Conservation (phyloP, 2,329 filamentous ascomycete genomes). For the Chaetomium olivaceum region DNA sequence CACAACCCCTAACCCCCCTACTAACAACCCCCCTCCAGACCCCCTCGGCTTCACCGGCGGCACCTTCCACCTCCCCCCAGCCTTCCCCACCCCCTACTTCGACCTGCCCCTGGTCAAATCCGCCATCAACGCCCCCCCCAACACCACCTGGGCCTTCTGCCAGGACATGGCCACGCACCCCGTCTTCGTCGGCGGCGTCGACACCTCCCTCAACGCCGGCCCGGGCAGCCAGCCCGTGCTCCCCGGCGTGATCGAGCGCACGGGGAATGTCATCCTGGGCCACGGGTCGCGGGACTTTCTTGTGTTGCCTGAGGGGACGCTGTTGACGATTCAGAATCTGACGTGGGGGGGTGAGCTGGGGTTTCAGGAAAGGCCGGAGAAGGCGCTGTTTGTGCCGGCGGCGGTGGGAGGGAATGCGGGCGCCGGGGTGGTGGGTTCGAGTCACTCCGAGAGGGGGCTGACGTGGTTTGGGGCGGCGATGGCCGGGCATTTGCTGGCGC, state of each 20-base stretch:
- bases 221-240: slow-evolving; percentile 16
- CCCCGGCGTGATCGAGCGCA: slow-evolving; percentile 13
- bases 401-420: not conserved
- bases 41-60: slow-evolving; percentile 16
- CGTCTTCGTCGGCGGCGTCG: slow-evolving; percentile 8
- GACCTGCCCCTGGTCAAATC: slow-evolving; percentile 16
- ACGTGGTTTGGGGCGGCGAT: slow-evolving; percentile 17
- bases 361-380: not conserved
- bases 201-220: slow-evolving; percentile 6
- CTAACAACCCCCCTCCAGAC: not conserved
- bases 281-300: slow-evolving; percentile 13
- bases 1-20: too few relatives aligned
- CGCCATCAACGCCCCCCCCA: slow-evolving; percentile 6
- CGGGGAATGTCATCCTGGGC: slow-evolving; percentile 17
- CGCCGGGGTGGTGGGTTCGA: slow-evolving; percentile 7
- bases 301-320: slow-evolving; percentile 2
- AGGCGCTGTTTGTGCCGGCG: slow-evolving; percentile 2
- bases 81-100: slow-evolving; percentile 17
- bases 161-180: not conserved
- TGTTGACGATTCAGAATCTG: slow-evolving; percentile 15
- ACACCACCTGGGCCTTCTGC: slow-evolving; percentile 18
- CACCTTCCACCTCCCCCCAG: not conserved
- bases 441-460: slow-evolving; percentile 13
- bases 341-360: slow-evolving; percentile 6
- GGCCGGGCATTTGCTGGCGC: slow-evolving; percentile 13